Evolutionary conservation across 208 protist genomes (phyloP).

Genomic region (Trypanosoma cruzi): DNA sequence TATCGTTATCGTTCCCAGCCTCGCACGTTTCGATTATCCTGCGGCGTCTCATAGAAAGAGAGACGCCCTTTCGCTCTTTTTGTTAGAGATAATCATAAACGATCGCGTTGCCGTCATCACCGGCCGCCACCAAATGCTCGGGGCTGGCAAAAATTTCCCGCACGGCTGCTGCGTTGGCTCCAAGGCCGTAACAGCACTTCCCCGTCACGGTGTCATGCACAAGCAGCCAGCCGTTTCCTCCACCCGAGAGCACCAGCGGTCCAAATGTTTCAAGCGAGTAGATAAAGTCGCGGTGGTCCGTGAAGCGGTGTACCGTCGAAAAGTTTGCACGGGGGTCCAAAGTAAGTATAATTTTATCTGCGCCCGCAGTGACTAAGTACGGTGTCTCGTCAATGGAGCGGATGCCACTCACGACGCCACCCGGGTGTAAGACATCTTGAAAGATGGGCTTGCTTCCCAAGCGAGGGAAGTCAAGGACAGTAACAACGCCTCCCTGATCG

Average conservation of each 20-base stretch:
- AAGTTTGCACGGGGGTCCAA: constrained; percentile 70
- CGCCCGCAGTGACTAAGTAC: constrained; percentile 76
- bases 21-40: constrained; percentile 7
- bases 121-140: constrained; percentile 51
- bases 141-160: constrained; percentile 65
- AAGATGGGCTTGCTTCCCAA: constrained; percentile 46
- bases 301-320: constrained; percentile 39
- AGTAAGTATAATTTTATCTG: constrained; percentile 69
- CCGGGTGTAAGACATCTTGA: constrained; percentile 61
- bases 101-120: constrained; percentile 87
- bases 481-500: constrained; percentile 75
- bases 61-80: background rate
- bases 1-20: too few species aligned
- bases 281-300: constrained; percentile 81
- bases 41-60: background rate
- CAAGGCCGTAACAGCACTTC: constrained; percentile 78
- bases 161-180: constrained; percentile 68
- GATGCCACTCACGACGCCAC: constrained; percentile 74
- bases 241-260: constrained; percentile 63
- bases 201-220: constrained; percentile 74
- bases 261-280: constrained; percentile 78
- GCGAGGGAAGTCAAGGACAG: constrained; percentile 59
- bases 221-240: constrained; percentile 80
- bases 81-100: constrained; percentile 58
- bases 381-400: constrained; percentile 35